Base-by-base conservation (phyloP, 1,139 yeast genomes). In the Diutina rugosa region DNA sequence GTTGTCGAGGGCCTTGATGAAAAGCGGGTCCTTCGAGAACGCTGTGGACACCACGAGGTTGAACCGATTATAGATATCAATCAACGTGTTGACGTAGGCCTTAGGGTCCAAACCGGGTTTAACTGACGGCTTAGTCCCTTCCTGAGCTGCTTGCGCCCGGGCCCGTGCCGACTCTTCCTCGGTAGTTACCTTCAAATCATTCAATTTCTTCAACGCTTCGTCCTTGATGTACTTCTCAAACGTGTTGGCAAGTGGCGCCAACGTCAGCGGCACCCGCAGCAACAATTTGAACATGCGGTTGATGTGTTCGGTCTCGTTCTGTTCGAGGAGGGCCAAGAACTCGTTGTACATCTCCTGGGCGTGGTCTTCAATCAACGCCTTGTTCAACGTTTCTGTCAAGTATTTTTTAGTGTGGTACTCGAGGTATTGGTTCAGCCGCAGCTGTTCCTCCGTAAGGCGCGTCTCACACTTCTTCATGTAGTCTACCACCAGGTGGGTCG, bases 391-490 rank as follows among this genome's bases (percentile, higher is more conserved):
- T 57, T 84, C 90, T 64, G 89, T 81, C 59, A 93, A 78, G 54
- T 85, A 83, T 62, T 84, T 81, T 66, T 87, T 88, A 18, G 97
- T 87, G 66, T 88, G 91, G 57, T 90, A 95, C 69, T 91, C 96
- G 68, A 90, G 77, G 65, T 87, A 87, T 67, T 85, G 79, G 59
- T 84, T 85, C 59, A 93, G 84, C 56, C 95, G 78, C 55, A 84
- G 80, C 58, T 85, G 81, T 70, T 93, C 99, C 67, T 90, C 96
- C 47, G 81, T 80, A 55, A 93, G 81, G 61, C 97, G 78, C 54
- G 81, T 77, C 64, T 88, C 91, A 55, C 96, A 96, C 68, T 87
- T 89, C 62, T 81, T 83, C 82, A 93, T 85, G 71, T 93, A 93
- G 66, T 90, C 96, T 47, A 91, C 93, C 55, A 91, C 95, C 63